Base-by-base conservation (phyloP, 352 stramenopile genomes). In the Elongisporangium senticosum region DNA sequence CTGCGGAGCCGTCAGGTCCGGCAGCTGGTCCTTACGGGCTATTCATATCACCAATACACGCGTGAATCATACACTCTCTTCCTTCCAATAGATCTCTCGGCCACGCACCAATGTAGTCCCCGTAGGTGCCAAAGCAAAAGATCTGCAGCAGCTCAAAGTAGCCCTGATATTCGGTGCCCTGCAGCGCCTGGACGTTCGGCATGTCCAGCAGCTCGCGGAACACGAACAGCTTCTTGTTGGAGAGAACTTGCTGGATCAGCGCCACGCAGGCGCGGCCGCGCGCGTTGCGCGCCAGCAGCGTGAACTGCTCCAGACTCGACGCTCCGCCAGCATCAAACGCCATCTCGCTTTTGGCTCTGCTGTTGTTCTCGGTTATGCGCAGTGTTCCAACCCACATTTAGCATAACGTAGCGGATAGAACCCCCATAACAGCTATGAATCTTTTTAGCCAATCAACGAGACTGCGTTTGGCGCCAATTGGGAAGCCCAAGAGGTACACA, bases 161-260 rank as follows among this genome's bases (percentile, higher is more conserved):
- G 19, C 75, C 72, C 37, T 93, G 74, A 58, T 93, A 74, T 56
- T 95, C 83, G 28, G 82, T 87, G 51, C 75, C 67, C 19, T 70
- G 72, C 33, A 98, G 74, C 49, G 79, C 81, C 70, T 95, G 77
- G 55, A 98, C 83, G 65, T 95, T 97, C 47, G 84, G 79, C 85
- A 96, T 95, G 53, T 93, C 79, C 39, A 98, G 67, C 51, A 98
- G 75, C 76, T 98, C 90, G 20, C 91, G 87, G 64, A 98, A 97
- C 20, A 98, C 89, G 64, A 96, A 97, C 40, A 97, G 74, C 65
- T 96, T 96, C 68, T 93, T 94, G 71, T 96, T 94, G 51, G 67
- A 88, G 24, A 98, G 73, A 37, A 96, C 90, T 67, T 97, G 90
- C 72, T 98, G 91, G 60, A 98, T 95, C 47, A 98, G 75, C 48